Percentiles rank a stretch among this genome's conserved stretches.
Evolutionary conservation across 345 rosid species (phyloP).

Genomic region (Sonneratia caseolaris): DNA sequence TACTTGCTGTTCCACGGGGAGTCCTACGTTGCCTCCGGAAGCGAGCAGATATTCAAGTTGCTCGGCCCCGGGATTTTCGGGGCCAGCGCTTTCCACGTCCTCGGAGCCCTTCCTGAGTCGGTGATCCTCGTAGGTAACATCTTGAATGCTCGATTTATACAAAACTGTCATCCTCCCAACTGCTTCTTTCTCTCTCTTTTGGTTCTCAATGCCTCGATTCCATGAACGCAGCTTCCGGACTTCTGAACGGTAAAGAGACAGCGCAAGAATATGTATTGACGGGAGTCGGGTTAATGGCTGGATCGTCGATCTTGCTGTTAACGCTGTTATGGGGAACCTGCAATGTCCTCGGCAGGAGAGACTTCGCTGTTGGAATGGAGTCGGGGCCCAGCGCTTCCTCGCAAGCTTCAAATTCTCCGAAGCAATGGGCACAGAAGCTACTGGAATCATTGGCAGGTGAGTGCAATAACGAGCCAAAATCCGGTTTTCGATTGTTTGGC

Average conservation of each 20-base stretch:
- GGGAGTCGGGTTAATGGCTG: slow-evolving; percentile 40
- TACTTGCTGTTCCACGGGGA: slow-evolving; percentile 23
- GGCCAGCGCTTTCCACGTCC: slow-evolving; percentile 19
- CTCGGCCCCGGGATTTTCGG: slow-evolving; percentile 26
- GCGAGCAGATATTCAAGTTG: slow-evolving; percentile 20
- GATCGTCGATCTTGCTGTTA: slow-evolving; percentile 36
- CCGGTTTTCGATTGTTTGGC: not conserved
- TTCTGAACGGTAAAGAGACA: slow-evolving; percentile 24
- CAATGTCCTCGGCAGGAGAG: slow-evolving; percentile 20
- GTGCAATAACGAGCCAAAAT: not conserved
- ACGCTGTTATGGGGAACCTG: slow-evolving; percentile 45
- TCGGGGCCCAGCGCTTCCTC: not conserved
- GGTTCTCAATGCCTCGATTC: not conserved
- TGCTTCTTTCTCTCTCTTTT: not conserved
- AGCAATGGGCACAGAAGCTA: slow-evolving; percentile 1
- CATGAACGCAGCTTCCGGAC: slow-evolving; percentile 28
- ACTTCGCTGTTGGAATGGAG: slow-evolving; percentile 5
- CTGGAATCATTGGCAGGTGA: not conserved
- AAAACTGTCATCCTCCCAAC: not conserved
- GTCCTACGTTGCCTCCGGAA: slow-evolving; percentile 16
- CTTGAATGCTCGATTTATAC: not conserved
- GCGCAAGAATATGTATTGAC: slow-evolving; percentile 35
- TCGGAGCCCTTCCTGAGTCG: slow-evolving; percentile 25
- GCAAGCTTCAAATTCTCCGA: not conserved
- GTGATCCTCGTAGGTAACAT: slow-evolving; percentile 21